Percentiles rank a stretch among this genome's conserved stretches.
These are phyloP conservation scores for Xylogone sp. DNA, from an alignment of 2,329 filamentous ascomycete species.

Conservation along the genomic window DNA sequence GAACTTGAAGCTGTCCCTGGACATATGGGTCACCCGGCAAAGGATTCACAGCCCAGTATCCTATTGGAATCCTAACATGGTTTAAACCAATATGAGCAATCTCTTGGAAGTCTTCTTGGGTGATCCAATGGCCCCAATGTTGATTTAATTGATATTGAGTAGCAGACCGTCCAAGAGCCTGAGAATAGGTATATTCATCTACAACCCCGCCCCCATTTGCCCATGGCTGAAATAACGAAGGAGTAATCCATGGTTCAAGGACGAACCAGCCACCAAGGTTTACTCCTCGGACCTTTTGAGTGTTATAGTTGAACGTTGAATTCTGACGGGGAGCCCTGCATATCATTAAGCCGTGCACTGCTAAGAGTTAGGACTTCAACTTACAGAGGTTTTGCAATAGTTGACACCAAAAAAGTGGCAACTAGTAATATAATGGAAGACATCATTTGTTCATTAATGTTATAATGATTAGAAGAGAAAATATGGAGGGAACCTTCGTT, in stretches of 20 bases:
- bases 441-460: not conserved
- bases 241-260: constrained; percentile 48
- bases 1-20: constrained; percentile 53
- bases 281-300: constrained; percentile 56
- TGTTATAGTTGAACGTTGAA: constrained; percentile 48
- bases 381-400: not conserved
- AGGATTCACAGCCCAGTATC: constrained; percentile 59
- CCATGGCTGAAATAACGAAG: constrained; percentile 44
- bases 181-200: constrained; percentile 29
- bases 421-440: not conserved
- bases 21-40: constrained; percentile 56
- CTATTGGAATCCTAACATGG: constrained; percentile 61
- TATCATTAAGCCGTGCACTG: not conserved
- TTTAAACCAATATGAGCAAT: constrained; percentile 49
- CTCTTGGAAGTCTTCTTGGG: constrained; percentile 35
- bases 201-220: constrained; percentile 26
- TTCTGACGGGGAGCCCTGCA: not conserved
- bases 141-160: constrained; percentile 40
- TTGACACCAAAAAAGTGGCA: not conserved
- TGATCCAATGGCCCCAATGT: constrained; percentile 57
- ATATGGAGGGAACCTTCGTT: not conserved
- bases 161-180: constrained; percentile 42
- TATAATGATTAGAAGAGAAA: not conserved
- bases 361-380: not conserved
- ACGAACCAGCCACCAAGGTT: constrained; percentile 62